Conservation (phyloP, 495 filamentous ascomycete species). For the Talaromyces borbonicus region DNA sequence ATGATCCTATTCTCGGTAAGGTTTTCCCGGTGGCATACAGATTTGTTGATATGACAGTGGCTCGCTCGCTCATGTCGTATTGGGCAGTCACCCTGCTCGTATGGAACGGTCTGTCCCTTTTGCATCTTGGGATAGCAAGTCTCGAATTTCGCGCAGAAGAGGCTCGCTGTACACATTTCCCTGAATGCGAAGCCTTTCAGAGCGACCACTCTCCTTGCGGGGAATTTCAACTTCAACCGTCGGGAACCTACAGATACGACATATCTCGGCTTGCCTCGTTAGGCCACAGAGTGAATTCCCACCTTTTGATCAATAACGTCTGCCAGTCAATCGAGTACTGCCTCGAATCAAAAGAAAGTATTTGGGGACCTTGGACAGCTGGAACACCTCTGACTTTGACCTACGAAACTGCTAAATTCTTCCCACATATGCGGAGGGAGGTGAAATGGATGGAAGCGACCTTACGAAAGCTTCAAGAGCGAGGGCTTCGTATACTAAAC, state of each 20-base stretch:
- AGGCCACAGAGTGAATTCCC: conserved; percentile 15
- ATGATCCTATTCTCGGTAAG: conserved; percentile 2
- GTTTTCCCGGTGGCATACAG: conserved; percentile 23
- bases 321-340: conserved; percentile 25
- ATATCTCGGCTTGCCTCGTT: conserved; percentile 12
- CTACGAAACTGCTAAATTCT: conserved; percentile 1
- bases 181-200: conserved; percentile 3
- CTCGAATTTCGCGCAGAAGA: neutral
- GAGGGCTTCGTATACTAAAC: conserved; percentile 3
- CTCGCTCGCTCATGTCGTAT: conserved; percentile 22
- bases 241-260: conserved; percentile 5
- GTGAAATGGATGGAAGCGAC: conserved; percentile 6
- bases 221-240: neutral
- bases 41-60: conserved; percentile 17
- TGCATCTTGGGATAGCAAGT: conserved; percentile 10
- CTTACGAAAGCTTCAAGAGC: neutral
- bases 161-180: conserved; percentile 3
- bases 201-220: conserved; percentile 3
- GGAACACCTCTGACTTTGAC: conserved; percentile 1
- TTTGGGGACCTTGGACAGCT: conserved; percentile 3
- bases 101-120: conserved; percentile 15
- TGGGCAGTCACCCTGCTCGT: conserved; percentile 23
- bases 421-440: neutral
- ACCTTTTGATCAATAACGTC: conserved; percentile 19
- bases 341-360: conserved; percentile 10